Conservation (phyloP, 208 protist genomes). For the Plasmodiophora brassicae region DNA sequence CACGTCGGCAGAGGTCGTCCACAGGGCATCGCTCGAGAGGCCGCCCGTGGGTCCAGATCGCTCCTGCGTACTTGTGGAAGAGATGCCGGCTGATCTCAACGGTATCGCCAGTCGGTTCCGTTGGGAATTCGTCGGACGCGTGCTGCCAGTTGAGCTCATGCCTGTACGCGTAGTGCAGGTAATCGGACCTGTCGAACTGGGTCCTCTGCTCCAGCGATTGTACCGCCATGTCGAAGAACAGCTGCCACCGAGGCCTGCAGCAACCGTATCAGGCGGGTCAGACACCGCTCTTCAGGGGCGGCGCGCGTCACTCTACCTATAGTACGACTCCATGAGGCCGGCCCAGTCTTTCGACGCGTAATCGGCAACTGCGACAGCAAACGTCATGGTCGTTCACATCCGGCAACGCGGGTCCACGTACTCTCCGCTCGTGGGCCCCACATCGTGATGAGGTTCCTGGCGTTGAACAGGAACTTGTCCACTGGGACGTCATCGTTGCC, state of each 20-base stretch:
- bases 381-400: neutral
- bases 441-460: conserved; percentile 61
- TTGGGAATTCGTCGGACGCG: too few species aligned
- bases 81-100: too few species aligned
- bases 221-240: conserved; percentile 37
- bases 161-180: neutral
- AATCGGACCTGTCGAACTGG: neutral
- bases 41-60: too few species aligned
- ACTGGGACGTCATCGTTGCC: neutral
- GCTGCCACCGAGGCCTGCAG: conserved; percentile 27
- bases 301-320: too few species aligned
- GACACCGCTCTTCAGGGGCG: too few species aligned
- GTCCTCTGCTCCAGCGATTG: neutral
- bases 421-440: neutral
- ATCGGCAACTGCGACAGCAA: conserved; percentile 44
- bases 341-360: conserved; percentile 59
- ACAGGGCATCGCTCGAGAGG: too few species aligned
- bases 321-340: conserved; percentile 52
- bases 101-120: too few species aligned
- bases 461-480: conserved; percentile 57
- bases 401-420: too few species aligned
- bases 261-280: too few species aligned
- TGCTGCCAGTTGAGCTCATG: neutral
- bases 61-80: too few species aligned
- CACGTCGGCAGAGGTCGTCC: too few species aligned